phyloP scores from a whole-genome alignment of 345 rosid species.

The Eucalyptus fibrosa region DNA sequence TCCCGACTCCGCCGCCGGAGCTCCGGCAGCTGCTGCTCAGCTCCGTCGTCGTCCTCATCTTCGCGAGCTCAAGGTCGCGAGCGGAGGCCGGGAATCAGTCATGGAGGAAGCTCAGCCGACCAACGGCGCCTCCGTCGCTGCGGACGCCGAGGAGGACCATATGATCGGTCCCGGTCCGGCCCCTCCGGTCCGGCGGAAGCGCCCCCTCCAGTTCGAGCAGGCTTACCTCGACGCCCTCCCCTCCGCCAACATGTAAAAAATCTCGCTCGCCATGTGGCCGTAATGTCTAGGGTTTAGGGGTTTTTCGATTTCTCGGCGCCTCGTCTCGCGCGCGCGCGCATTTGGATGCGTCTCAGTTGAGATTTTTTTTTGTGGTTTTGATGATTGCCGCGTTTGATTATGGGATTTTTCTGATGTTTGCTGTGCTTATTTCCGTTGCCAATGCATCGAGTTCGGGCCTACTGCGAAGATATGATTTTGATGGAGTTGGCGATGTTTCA shows the following conservation, averaged over 20 bases:
- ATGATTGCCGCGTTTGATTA: background rate
- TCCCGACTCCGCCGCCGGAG: background rate
- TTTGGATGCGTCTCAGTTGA: background rate
- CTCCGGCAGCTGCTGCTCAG: background rate
- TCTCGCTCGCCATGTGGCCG: background rate
- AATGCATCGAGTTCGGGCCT: background rate
- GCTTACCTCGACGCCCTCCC: constrained; percentile 86
- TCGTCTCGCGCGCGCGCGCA: background rate
- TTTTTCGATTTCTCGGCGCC: background rate
- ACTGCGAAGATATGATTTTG: background rate
- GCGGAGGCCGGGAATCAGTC: background rate
- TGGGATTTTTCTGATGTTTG: background rate
- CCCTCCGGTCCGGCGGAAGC: constrained; percentile 57
- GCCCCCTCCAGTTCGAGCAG: constrained; percentile 89
- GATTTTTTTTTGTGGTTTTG: background rate
- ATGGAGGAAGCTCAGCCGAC: constrained; percentile 47
- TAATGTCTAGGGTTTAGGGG: background rate
- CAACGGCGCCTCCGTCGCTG: constrained; percentile 5
- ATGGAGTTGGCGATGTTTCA: background rate
- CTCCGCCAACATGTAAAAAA: constrained; percentile 65
- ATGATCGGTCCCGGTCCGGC: constrained; percentile 78
- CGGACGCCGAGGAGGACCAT: constrained; percentile 30
- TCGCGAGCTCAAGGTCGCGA: background rate
- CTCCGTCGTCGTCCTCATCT: background rate
- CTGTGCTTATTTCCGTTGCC: background rate